A percentile compares a stretch with the other conserved stretches of the same genome.
Conservation (phyloP, 768 basidiomycete genomes). For the Hericium coralloides region DNA sequence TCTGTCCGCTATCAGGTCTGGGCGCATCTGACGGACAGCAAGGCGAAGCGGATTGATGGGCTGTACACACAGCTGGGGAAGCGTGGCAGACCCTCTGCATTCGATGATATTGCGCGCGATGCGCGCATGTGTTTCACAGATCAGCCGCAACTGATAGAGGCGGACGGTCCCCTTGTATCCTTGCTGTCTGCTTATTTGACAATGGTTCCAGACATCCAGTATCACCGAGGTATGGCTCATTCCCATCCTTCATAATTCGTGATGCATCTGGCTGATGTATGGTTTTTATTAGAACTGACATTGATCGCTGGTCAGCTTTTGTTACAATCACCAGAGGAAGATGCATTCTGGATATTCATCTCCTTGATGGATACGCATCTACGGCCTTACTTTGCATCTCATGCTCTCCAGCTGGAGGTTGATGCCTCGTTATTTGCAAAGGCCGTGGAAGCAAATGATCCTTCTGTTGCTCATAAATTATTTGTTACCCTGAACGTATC, state of each 20-base stretch:
- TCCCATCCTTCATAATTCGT: not conserved
- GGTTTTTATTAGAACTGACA: conserved; percentile 43
- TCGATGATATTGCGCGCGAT: conserved; percentile 51
- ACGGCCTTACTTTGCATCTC: conserved; percentile 65
- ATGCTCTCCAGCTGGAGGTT: conserved; percentile 59
- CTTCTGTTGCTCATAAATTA: conserved; percentile 52
- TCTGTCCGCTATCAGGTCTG: conserved; percentile 81
- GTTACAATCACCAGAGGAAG: conserved; percentile 73
- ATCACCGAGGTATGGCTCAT: conserved; percentile 42
- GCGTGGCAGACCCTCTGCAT: conserved; percentile 41
- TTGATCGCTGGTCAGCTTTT: conserved; percentile 66
- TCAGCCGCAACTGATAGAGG: conserved; percentile 48
- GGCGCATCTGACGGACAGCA: conserved; percentile 73
- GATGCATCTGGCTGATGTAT: not conserved
- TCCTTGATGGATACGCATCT: conserved; percentile 80
- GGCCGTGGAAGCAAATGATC: conserved; percentile 57
- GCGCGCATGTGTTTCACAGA: conserved; percentile 44
- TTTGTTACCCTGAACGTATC: conserved; percentile 55
- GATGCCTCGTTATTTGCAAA: conserved; percentile 65
- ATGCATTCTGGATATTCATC: conserved; percentile 86
- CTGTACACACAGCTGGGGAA: conserved; percentile 58
- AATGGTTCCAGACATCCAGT: conserved; percentile 81
- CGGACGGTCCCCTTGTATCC: conserved; percentile 46
- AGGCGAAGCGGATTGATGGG: conserved; percentile 56
- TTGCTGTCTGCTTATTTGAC: conserved; percentile 61